Evolutionary conservation across 202 grass and related monocot genomes (phyloP), one percentile per base, ranked within the genome.

Genomic region (Musa balbisiana): DNA sequence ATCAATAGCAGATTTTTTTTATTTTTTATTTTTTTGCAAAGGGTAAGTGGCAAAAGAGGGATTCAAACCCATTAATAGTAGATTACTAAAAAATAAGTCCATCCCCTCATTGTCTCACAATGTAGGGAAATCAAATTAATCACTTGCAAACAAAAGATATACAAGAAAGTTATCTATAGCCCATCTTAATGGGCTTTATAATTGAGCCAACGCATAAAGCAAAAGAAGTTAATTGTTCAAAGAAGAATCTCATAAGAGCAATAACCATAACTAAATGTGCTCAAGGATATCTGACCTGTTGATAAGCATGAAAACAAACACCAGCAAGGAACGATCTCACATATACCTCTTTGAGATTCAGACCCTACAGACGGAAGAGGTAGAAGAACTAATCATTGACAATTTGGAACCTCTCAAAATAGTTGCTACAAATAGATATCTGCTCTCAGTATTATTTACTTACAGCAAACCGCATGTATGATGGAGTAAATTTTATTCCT

Each of bases 221-320:
- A 27, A 62, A 62, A 29, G 23, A 3, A 55, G 26, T 17, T 73
- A 73, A 9, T 55, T 8, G n/a, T 2, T 27, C 5, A 62, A 62
- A 60, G n/a, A 62, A 62, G 56, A 17, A 17, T 6, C 15, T 62
- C 56, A 62, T 62, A 14, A 17, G 4, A 53, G 23, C 24, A 53
- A 24, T 2, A 54, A 56, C 4, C 10, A 73, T 27, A 2, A 55
- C 6, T 24, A 15, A 12, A 56, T 17, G 51, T 4, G 21, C 10
- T 55, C 11, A 77, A 72, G 51, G 76, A 14, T 76, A 68, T 21
- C 22, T 67, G 43, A 93, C 90, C 90, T 92, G 90, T 76, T 99
- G 95, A 80, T 99, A 94, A 72, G 88, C 89, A 88, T 99, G 89
- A 81, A 99, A 99, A 80, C 95, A 99, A 49, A 94, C 62, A 6